Evolutionary conservation across 305 asterid species (phyloP).

Genomic region (Solanum chacoense): DNA sequence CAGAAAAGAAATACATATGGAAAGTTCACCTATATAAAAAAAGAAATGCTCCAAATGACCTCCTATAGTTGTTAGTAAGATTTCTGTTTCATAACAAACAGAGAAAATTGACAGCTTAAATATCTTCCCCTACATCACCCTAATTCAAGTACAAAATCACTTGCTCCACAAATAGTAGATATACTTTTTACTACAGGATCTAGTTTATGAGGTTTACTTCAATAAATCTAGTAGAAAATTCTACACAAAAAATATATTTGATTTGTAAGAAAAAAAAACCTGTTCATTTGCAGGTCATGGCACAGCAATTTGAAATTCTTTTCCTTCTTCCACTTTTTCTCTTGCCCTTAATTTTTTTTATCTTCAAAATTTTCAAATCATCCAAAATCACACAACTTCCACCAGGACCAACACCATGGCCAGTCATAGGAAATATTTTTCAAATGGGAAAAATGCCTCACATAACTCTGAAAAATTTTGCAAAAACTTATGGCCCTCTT

Average conservation of each 20-base stretch:
- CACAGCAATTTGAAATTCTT: neutral
- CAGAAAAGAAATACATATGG: neutral
- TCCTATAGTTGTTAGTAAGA: neutral
- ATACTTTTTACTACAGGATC: neutral
- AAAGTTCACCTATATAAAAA: neutral
- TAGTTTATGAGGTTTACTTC: neutral
- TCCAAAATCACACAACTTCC: constrained; percentile 9
- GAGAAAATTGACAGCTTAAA: constrained; percentile 2
- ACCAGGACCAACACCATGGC: constrained; percentile 32
- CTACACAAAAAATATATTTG: neutral
- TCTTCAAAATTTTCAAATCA: neutral
- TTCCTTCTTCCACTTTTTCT: neutral
- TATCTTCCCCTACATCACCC: neutral
- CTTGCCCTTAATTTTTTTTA: neutral
- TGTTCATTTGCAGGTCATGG: neutral
- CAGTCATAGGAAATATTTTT: constrained; percentile 22
- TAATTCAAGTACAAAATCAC: neutral
- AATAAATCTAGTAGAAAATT: neutral
- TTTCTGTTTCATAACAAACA: neutral
- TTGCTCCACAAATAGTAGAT: neutral
- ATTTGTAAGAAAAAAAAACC: neutral
- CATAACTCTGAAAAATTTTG: constrained; percentile 5
- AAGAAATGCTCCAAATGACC: neutral
- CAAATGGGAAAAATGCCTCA: constrained; percentile 20
- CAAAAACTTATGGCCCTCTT: constrained; percentile 20